A percentile compares a stretch with the other conserved stretches of the same genome.
Evolutionary conservation across 1,139 yeast genomes (phyloP).

Genomic region (Geotrichum candidum): DNA sequence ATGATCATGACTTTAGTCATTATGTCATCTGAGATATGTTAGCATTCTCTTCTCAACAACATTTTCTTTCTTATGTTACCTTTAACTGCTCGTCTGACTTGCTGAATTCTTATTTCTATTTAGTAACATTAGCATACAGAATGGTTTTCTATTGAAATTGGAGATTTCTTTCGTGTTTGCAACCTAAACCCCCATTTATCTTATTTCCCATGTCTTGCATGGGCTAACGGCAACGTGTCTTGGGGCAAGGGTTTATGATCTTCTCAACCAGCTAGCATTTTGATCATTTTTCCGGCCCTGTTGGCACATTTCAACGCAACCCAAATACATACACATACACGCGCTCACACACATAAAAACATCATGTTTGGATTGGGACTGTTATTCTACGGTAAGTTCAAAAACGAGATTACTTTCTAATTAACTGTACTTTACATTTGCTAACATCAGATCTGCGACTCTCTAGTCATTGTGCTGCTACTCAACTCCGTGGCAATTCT

Average conservation of each 20-base stretch:
- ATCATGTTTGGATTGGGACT: conserved; percentile 67
- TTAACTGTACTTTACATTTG: neutral
- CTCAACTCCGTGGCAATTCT: conserved; percentile 75
- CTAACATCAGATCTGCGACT: neutral
- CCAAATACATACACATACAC: neutral
- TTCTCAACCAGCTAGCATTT: neutral
- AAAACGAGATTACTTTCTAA: neutral
- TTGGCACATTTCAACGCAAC: neutral
- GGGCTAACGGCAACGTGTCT: neutral
- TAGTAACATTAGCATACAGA: too few relatives aligned
- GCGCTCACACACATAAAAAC: neutral
- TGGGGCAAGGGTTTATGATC: neutral
- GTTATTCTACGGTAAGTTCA: conserved; percentile 49
- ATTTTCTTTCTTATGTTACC: too few relatives aligned
- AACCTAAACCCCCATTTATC: too few relatives aligned
- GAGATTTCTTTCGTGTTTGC: too few relatives aligned
- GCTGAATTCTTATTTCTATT: too few relatives aligned
- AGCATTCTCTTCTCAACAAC: too few relatives aligned
- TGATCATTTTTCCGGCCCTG: neutral
- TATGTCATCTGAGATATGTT: too few relatives aligned
- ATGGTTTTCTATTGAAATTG: too few relatives aligned
- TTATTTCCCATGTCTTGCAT: too few relatives aligned
- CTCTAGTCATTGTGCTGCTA: conserved; percentile 47
- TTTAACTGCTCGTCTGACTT: too few relatives aligned
- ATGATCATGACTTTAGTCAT: too few relatives aligned